Evolutionary conservation across 2,329 filamentous ascomycete species (phyloP).

Genomic region (Thelonectria olida): DNA sequence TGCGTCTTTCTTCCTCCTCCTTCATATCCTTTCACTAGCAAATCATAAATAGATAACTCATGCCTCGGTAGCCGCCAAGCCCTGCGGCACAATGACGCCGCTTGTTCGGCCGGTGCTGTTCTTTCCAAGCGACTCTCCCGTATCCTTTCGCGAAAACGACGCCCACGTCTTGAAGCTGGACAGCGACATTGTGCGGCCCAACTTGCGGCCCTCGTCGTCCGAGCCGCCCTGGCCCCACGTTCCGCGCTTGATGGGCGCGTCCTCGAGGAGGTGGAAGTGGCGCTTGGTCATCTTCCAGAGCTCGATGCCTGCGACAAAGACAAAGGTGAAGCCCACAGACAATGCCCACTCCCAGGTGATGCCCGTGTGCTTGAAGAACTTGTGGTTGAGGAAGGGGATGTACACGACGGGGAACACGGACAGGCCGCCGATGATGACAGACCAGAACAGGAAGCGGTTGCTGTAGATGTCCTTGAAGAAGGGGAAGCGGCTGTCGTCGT

Average conservation of each 20-base stretch:
- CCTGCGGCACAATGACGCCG: conserved; percentile 38
- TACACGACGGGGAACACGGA: conserved; percentile 76
- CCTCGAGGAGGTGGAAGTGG: conserved; percentile 59
- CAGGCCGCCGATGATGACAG: conserved; percentile 67
- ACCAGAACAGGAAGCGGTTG: conserved; percentile 77
- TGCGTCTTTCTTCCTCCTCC: neutral
- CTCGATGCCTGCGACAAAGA: conserved; percentile 76
- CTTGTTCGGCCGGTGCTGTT: conserved; percentile 34
- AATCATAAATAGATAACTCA: conserved; percentile 20
- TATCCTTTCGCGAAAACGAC: conserved; percentile 53
- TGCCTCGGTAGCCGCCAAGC: conserved; percentile 37
- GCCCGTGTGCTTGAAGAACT: conserved; percentile 76
- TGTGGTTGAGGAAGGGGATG: conserved; percentile 74
- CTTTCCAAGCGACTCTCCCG: conserved; percentile 47
- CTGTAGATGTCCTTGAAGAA: conserved; percentile 71
- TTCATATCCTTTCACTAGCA: neutral
- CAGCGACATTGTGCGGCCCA: conserved; percentile 60
- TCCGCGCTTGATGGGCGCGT: conserved; percentile 59
- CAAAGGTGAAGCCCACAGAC: conserved; percentile 67
- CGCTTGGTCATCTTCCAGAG: conserved; percentile 77
- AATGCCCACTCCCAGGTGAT: conserved; percentile 83
- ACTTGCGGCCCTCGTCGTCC: conserved; percentile 55
- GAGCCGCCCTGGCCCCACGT: conserved; percentile 63
- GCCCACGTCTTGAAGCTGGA: conserved; percentile 61
- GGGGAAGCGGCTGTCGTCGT: conserved; percentile 59